Conservation (phyloP, 495 filamentous ascomycete genomes). For the Hypoxylon intermedium region DNA sequence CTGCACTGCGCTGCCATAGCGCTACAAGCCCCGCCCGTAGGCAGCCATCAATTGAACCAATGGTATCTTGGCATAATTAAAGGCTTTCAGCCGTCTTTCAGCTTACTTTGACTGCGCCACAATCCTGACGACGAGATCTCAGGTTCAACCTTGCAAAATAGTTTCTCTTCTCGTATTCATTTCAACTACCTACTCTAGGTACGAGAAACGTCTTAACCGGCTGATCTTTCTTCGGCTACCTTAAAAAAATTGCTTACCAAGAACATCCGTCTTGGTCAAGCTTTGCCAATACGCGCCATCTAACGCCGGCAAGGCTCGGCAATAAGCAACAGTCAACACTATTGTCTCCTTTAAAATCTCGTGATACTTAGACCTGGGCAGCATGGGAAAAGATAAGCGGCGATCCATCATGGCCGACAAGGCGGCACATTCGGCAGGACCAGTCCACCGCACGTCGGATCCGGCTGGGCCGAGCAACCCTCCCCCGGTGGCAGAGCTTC, state of each 20-base stretch:
- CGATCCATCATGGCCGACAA: constrained; percentile 22
- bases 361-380: background rate
- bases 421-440: constrained; percentile 9
- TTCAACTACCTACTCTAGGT: no score
- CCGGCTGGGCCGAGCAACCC: constrained; percentile 10
- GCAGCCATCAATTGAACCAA: constrained; percentile 8
- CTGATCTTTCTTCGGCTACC: no score
- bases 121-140: constrained; percentile 19
- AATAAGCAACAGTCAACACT: background rate
- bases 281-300: background rate
- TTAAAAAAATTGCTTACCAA: background rate
- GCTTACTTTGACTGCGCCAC: constrained; percentile 32
- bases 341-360: background rate
- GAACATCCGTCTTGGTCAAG: background rate
- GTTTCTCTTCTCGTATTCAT: constrained; percentile 8
- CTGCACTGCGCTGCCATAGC: no score
- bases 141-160: constrained; percentile 6
- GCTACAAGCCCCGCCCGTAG: background rate
- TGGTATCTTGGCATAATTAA: constrained; percentile 6
- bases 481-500: constrained; percentile 13
- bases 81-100: no score
- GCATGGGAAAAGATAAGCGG: constrained; percentile 1
- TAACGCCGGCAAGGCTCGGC: constrained; percentile 2
- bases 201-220: no score
- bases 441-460: constrained; percentile 28